Percentiles rank a stretch among this genome's conserved stretches.
Evolutionary conservation across 176 grass and related monocot genomes (phyloP).

Genomic region (Cenchrus americanus): DNA sequence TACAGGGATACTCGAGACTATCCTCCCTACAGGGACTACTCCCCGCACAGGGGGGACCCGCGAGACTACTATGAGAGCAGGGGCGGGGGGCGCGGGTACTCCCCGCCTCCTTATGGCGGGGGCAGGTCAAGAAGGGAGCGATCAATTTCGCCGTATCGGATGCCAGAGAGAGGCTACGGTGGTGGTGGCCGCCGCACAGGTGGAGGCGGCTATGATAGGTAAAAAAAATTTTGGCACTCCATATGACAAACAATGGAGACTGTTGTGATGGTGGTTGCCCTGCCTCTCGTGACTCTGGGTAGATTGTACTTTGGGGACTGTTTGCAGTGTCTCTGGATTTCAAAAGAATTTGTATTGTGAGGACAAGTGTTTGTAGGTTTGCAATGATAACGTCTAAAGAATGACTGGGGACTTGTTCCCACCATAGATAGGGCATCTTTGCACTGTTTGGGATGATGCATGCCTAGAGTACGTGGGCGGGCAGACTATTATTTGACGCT

Average conservation of each 20-base stretch:
- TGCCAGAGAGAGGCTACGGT: slow-evolving; percentile 57
- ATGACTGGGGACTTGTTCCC: slow-evolving; percentile 3
- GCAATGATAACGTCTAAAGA: slow-evolving; percentile 35
- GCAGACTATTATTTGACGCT: slow-evolving; percentile 4
- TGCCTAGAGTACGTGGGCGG: slow-evolving; percentile 8
- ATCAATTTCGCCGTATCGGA: slow-evolving; percentile 54
- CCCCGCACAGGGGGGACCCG: slow-evolving; percentile 50
- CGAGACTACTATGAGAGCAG: slow-evolving; percentile 46
- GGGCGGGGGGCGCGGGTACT: slow-evolving; percentile 56
- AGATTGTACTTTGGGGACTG: slow-evolving; percentile 28
- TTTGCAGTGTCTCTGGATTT: background rate
- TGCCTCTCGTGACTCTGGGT: slow-evolving; percentile 16
- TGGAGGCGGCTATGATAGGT: slow-evolving; percentile 62
- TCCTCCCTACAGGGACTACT: slow-evolving; percentile 61
- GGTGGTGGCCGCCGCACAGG: slow-evolving; percentile 22
- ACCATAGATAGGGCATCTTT: background rate
- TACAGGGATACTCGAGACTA: slow-evolving; percentile 59
- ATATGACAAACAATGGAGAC: background rate
- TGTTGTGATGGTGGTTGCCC: background rate
- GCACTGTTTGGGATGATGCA: slow-evolving; percentile 21
- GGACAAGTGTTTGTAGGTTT: slow-evolving; percentile 25
- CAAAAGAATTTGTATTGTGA: slow-evolving; percentile 6
- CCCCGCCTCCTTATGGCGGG: slow-evolving; percentile 53
- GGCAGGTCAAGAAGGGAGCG: slow-evolving; percentile 58
- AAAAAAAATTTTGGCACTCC: background rate